phyloP scores from a whole-genome alignment of 78 protist genomes.

The Dictyostelium firmibasis region DNA sequence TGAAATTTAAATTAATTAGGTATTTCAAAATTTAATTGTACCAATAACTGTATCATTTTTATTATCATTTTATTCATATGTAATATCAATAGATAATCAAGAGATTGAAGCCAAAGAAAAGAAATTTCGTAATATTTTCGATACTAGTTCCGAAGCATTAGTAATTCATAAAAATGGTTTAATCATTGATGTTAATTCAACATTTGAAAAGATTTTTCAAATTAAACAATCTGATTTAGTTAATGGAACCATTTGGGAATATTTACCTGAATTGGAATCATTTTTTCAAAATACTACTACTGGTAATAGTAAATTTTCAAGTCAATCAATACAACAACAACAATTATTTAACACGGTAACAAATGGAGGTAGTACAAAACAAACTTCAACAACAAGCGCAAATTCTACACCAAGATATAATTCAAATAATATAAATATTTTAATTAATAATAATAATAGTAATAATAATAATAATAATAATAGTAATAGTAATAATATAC shows the following conservation, averaged over 20 bases:
- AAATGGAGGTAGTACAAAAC: not conserved
- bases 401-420: not conserved
- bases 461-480: not conserved
- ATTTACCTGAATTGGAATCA: slow-evolving; percentile 37
- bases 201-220: slow-evolving; percentile 74
- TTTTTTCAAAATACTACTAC: not conserved
- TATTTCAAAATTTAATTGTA: slow-evolving; percentile 43
- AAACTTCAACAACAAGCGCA: not conserved
- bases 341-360: not conserved
- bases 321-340: not conserved
- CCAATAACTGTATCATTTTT: slow-evolving; percentile 6
- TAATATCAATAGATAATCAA: slow-evolving; percentile 1
- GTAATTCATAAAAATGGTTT: slow-evolving; percentile 51
- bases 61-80: slow-evolving; percentile 27
- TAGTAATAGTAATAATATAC: not conserved
- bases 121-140: slow-evolving; percentile 36
- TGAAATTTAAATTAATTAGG: not conserved
- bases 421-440: not conserved
- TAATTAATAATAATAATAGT: not conserved
- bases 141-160: slow-evolving; percentile 55
- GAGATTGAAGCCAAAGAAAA: slow-evolving; percentile 48
- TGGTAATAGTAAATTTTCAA: not conserved
- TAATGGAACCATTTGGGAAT: slow-evolving; percentile 59
- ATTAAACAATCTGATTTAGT: not conserved
- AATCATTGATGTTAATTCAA: slow-evolving; percentile 43